These are phyloP conservation scores for Pugionium dolabratum DNA, from an alignment of 345 rosid genomes.

Conservation along the genomic window DNA sequence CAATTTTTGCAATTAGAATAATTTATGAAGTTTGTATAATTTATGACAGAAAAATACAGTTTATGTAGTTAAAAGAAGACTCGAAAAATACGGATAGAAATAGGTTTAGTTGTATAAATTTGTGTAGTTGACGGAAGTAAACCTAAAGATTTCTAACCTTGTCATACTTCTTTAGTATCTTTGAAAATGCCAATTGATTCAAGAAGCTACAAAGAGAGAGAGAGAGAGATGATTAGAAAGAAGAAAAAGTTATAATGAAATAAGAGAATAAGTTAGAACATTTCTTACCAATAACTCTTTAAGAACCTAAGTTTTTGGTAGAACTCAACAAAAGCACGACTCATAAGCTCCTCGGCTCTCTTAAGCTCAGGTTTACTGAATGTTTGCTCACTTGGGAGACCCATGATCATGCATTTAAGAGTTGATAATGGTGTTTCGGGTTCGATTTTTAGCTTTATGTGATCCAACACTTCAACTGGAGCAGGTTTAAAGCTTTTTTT, in stretches of 20 bases:
- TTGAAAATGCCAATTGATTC: conserved; percentile 73
- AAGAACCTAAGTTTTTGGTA: conserved; percentile 65
- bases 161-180: conserved; percentile 71
- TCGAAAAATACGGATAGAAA: too few relatives aligned
- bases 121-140: too few relatives aligned
- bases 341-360: conserved; percentile 58
- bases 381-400: conserved; percentile 53
- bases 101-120: too few relatives aligned
- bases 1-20: too few relatives aligned
- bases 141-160: conserved; percentile 45
- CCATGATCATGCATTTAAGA: conserved; percentile 53
- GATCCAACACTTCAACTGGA: conserved; percentile 56
- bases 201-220: conserved; percentile 51
- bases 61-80: too few relatives aligned
- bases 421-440: conserved; percentile 64
- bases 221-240: conserved; percentile 4
- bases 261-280: neutral
- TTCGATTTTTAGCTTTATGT: conserved; percentile 58
- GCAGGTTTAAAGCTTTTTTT: conserved; percentile 39
- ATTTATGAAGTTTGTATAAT: too few relatives aligned
- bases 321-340: conserved; percentile 55
- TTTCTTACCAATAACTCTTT: conserved; percentile 58
- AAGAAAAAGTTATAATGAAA: neutral
- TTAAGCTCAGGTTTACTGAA: conserved; percentile 53
- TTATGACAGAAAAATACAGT: too few relatives aligned